A percentile compares a stretch with the other conserved stretches of the same genome.
Evolutionary conservation across 768 basidiomycete genomes (phyloP).

Genomic region (Macrocybe gigantea): DNA sequence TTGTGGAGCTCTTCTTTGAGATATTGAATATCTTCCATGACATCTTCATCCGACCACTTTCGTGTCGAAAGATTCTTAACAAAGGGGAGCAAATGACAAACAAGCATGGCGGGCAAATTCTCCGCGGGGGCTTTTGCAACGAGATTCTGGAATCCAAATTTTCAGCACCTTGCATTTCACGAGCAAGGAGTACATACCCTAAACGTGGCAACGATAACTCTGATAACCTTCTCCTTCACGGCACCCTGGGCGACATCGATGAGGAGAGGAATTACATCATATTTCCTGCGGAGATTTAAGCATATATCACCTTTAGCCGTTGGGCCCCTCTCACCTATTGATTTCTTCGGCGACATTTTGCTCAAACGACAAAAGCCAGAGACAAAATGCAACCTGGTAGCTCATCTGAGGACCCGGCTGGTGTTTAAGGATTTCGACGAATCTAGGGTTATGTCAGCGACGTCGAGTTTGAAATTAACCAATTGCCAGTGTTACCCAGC

Average conservation of each 20-base stretch:
- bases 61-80: constrained; percentile 75
- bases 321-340: constrained; percentile 60
- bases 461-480: not conserved
- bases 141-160: constrained; percentile 58
- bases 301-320: not conserved
- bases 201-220: constrained; percentile 90
- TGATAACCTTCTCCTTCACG: constrained; percentile 95
- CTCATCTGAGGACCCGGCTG: constrained; percentile 89
- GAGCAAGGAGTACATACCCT: constrained; percentile 24
- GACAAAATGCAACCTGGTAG: constrained; percentile 89
- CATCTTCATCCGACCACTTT: constrained; percentile 95
- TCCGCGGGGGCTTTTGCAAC: constrained; percentile 80
- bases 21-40: constrained; percentile 86
- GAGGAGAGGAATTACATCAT: constrained; percentile 82
- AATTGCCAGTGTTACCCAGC: constrained; percentile 43
- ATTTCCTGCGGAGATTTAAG: constrained; percentile 50
- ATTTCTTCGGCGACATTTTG: constrained; percentile 77
- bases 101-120: constrained; percentile 93
- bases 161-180: not conserved
- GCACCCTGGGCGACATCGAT: constrained; percentile 82
- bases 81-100: constrained; percentile 81
- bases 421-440: constrained; percentile 77
- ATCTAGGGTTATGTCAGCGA: constrained; percentile 32
- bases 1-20: constrained; percentile 80
- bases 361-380: constrained; percentile 95